Percentiles rank a stretch among this genome's conserved stretches.
Evolutionary conservation across 805 yeast species (phyloP).

Genomic region (Candida oleophila): DNA sequence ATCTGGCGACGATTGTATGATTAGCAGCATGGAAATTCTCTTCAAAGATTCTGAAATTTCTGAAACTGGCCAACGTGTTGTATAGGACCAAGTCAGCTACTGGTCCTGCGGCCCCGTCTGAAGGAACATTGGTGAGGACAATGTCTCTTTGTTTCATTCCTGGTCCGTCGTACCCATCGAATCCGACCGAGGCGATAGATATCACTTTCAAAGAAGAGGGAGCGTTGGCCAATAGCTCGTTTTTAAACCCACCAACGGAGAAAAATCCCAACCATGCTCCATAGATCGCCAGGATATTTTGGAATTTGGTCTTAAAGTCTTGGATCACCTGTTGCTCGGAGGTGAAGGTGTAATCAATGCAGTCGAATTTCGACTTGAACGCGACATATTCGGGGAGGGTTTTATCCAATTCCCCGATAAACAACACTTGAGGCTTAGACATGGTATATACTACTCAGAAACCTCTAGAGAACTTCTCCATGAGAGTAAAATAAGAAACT

Average conservation of each 20-base stretch:
- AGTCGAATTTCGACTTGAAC: slow-evolving; percentile 38
- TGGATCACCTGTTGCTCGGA: slow-evolving; percentile 40
- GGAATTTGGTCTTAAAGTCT: slow-evolving; percentile 40
- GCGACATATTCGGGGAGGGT: slow-evolving; percentile 45
- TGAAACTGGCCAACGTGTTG: slow-evolving; percentile 57
- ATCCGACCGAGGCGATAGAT: slow-evolving; percentile 58
- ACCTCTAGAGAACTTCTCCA: too few species aligned
- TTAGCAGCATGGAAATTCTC: slow-evolving; percentile 34
- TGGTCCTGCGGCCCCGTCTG: slow-evolving; percentile 58
- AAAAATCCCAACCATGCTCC: slow-evolving; percentile 60
- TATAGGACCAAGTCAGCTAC: slow-evolving; percentile 73
- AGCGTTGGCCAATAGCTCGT: slow-evolving; percentile 41
- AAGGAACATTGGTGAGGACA: slow-evolving; percentile 56
- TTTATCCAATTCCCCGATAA: slow-evolving; percentile 51
- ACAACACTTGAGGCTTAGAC: slow-evolving; percentile 39
- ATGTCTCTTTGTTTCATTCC: slow-evolving; percentile 44
- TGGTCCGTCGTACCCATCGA: slow-evolving; percentile 48
- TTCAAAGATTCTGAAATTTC: slow-evolving; percentile 53
- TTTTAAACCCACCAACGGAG: slow-evolving; percentile 49
- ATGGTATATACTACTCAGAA: background rate
- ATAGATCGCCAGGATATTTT: slow-evolving; percentile 51
- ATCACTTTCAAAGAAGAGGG: slow-evolving; percentile 48
- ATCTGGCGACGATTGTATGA: slow-evolving; percentile 49
- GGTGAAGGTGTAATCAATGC: slow-evolving; percentile 39
- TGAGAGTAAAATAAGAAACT: too few species aligned